A percentile compares a stretch with the other conserved stretches of the same genome.
These are phyloP conservation scores for Populus trichocarpa DNA, from an alignment of 441 rosid genomes.

Conservation along the genomic window DNA sequence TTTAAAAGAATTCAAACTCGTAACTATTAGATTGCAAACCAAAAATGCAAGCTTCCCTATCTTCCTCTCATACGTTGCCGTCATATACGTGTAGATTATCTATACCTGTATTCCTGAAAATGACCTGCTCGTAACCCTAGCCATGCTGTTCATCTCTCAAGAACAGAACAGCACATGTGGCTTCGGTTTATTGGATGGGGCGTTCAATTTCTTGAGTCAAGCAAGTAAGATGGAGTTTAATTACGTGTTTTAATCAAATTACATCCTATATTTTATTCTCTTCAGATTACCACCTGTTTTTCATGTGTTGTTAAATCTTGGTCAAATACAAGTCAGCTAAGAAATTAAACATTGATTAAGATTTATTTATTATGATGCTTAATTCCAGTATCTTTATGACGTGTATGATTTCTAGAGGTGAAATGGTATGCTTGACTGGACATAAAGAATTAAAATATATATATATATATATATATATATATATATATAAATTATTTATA, in stretches of 20 bases:
- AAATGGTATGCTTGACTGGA: too few relatives aligned
- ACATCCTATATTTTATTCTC: not conserved
- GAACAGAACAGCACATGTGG: not conserved
- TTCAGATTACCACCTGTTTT: not conserved
- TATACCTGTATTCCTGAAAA: not conserved
- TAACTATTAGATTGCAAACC: accelerated
- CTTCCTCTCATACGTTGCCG: not conserved
- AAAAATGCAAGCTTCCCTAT: not conserved
- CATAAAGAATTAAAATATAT: too few relatives aligned
- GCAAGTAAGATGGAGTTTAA: not conserved
- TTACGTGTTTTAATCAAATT: not conserved
- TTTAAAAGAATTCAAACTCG: too few relatives aligned
- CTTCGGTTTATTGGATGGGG: not conserved
- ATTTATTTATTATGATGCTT: not conserved
- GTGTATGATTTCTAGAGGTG: not conserved
- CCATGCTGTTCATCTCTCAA: not conserved
- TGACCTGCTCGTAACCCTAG: not conserved
- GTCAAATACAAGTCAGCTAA: constrained; percentile 18
- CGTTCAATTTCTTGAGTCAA: constrained; percentile 12
- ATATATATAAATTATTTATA: too few relatives aligned
- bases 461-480: too few relatives aligned
- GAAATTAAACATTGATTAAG: not conserved
- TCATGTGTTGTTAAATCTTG: constrained; percentile 8
- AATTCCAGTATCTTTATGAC: not conserved
- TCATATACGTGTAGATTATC: not conserved